A percentile compares a stretch with the other conserved stretches of the same genome.
Conservation (phyloP, 495 filamentous ascomycete genomes). For the Trypethelium eluteriae region DNA sequence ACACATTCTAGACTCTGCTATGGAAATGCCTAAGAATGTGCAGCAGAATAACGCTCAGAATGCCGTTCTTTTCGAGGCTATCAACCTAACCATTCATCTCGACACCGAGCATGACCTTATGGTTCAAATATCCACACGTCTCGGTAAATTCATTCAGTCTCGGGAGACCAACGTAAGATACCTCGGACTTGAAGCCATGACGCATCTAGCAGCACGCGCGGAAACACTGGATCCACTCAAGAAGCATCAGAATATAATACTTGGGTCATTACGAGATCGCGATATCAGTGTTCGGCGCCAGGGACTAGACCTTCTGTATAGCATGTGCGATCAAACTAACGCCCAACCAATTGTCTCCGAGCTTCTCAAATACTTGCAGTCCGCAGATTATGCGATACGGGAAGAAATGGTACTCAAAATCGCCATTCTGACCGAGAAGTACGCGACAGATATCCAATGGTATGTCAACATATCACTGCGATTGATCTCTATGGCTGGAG, state of each 20-base stretch:
- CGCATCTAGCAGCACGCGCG: constrained; percentile 86
- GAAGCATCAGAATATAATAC: constrained; percentile 91
- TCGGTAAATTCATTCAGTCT: constrained; percentile 95
- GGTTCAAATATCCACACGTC: constrained; percentile 88
- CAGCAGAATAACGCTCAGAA: constrained; percentile 99
- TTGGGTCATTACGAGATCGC: constrained; percentile 85
- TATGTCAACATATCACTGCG: constrained; percentile 97
- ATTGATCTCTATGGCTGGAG: constrained; percentile 90
- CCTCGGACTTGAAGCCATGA: constrained; percentile 95
- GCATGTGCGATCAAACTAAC: constrained; percentile 96
- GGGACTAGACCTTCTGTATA: constrained; percentile 92
- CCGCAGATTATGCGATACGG: constrained; percentile 90
- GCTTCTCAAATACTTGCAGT: constrained; percentile 88
- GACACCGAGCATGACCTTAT: constrained; percentile 93
- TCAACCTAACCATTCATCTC: constrained; percentile 97
- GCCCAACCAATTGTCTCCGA: constrained; percentile 88
- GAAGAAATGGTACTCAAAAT: constrained; percentile 99
- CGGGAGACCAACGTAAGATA: constrained; percentile 97
- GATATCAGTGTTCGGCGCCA: constrained; percentile 97
- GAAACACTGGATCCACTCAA: constrained; percentile 98
- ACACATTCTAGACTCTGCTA: constrained; percentile 78
- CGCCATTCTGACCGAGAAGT: constrained; percentile 96
- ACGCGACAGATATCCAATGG: constrained; percentile 97
- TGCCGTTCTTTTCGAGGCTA: constrained; percentile 95
- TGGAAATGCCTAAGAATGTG: constrained; percentile 95